Evolutionary conservation across 2,329 filamentous ascomycete genomes (phyloP).

Genomic region (Dissoconium aciculare): DNA sequence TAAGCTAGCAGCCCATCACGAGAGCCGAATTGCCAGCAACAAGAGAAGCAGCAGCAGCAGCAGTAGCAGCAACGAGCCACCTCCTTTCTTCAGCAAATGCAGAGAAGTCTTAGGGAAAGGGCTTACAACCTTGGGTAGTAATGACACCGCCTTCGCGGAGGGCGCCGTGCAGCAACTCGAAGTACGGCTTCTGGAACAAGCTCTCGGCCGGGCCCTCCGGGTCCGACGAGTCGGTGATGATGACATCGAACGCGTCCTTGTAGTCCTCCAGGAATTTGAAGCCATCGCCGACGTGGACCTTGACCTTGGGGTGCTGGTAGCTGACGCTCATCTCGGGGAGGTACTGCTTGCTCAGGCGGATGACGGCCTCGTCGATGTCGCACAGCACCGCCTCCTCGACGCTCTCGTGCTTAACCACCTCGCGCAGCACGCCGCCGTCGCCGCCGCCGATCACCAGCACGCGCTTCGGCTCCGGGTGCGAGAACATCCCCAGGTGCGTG

Average conservation of each 20-base stretch:
- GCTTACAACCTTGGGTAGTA: slow-evolving; percentile 99
- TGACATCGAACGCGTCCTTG: slow-evolving; percentile 96
- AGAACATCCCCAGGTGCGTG: slow-evolving; percentile 94
- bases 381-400: slow-evolving; percentile 93
- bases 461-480: slow-evolving; percentile 95
- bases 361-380: slow-evolving; percentile 98
- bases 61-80: no score
- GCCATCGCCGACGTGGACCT: slow-evolving; percentile 84
- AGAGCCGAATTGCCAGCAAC: no score
- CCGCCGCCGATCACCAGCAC: slow-evolving; percentile 96
- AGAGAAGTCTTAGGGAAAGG: slow-evolving; percentile 39
- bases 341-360: slow-evolving; percentile 95
- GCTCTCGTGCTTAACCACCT: slow-evolving; percentile 97
- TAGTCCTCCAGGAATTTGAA: slow-evolving; percentile 97
- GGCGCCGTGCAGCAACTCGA: slow-evolving; percentile 79
- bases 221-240: slow-evolving; percentile 97
- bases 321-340: slow-evolving; percentile 86
- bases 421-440: slow-evolving; percentile 91
- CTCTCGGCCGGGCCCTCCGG: slow-evolving; percentile 92
- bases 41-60: no score
- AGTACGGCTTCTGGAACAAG: slow-evolving; percentile 98
- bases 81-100: no score
- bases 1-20: no score
- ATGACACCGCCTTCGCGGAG: slow-evolving; percentile 93
- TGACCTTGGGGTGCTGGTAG: slow-evolving; percentile 81